These are phyloP conservation scores for Stagonosporopsis cucurbitacearum DNA, from an alignment of 2,329 filamentous ascomycete genomes.

Conservation along the genomic window DNA sequence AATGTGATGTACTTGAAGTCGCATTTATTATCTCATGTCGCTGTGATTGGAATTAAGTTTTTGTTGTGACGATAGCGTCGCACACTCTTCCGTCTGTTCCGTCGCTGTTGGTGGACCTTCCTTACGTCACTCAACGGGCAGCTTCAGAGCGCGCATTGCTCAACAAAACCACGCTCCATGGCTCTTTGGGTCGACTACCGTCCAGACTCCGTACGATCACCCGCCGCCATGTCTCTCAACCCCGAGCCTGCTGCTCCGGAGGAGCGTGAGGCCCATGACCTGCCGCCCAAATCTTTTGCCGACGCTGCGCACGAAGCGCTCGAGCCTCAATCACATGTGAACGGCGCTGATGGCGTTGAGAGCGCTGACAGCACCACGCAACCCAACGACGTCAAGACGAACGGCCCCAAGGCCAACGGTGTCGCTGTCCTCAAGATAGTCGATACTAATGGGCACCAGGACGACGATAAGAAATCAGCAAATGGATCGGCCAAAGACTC, in stretches of 20 bases:
- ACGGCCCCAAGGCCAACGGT: constrained; percentile 22
- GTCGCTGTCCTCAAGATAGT: constrained; percentile 11
- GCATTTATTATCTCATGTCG: not conserved
- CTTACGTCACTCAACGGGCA: constrained; percentile 29
- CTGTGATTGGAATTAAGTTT: not conserved
- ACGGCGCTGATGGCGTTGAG: constrained; percentile 23
- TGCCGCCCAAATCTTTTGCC: constrained; percentile 54
- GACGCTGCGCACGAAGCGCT: constrained; percentile 50
- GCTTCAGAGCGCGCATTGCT: constrained; percentile 26
- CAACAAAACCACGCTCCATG: constrained; percentile 29
- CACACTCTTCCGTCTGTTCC: constrained; percentile 16
- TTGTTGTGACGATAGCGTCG: constrained; percentile 7
- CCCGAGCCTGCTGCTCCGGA: constrained; percentile 50
- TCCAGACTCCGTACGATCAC: constrained; percentile 12
- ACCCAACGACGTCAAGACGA: constrained; percentile 17
- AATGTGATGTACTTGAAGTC: not conserved
- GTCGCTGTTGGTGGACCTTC: not conserved
- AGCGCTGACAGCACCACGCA: constrained; percentile 18
- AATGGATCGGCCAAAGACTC: constrained; percentile 8
- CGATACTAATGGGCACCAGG: constrained; percentile 18
- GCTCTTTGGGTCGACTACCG: constrained; percentile 17
- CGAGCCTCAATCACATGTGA: constrained; percentile 34
- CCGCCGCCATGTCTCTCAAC: constrained; percentile 49
- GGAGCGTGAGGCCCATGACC: constrained; percentile 47
- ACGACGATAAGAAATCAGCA: constrained; percentile 9